Evolutionary conservation across 2,329 filamentous ascomycete species (phyloP).

Genomic region (Clarireedia monteithiana): DNA sequence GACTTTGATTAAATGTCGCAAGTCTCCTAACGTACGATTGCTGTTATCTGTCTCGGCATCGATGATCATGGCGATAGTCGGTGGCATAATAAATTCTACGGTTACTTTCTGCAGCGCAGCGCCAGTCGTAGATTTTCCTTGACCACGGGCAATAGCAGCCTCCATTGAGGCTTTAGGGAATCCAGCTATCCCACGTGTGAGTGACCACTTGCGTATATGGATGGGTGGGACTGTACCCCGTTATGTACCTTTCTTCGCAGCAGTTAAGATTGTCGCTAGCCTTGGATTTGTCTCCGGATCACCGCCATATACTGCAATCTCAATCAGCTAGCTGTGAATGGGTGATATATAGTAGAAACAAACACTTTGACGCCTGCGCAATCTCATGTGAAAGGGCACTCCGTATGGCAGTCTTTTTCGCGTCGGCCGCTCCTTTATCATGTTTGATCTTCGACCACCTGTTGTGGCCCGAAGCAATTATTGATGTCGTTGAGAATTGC

Average conservation of each 20-base stretch:
- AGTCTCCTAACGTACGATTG: slow-evolving; percentile 61
- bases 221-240: slow-evolving; percentile 21
- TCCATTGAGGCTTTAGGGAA: slow-evolving; percentile 83
- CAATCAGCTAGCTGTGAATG: slow-evolving; percentile 10
- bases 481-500: slow-evolving; percentile 36
- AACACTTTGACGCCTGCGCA: slow-evolving; percentile 66
- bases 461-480: slow-evolving; percentile 63
- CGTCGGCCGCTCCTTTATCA: slow-evolving; percentile 83
- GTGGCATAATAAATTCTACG: slow-evolving; percentile 73
- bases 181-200: slow-evolving; percentile 42
- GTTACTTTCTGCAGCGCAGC: slow-evolving; percentile 67
- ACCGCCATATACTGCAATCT: slow-evolving; percentile 58
- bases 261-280: slow-evolving; percentile 62
- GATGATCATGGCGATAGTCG: slow-evolving; percentile 65
- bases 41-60: slow-evolving; percentile 83
- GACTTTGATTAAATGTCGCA: slow-evolving; percentile 65
- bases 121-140: slow-evolving; percentile 71
- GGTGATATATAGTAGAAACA: slow-evolving; percentile 20
- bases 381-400: slow-evolving; percentile 64
- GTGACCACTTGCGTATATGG: slow-evolving; percentile 9
- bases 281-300: slow-evolving; percentile 68
- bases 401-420: slow-evolving; percentile 66
- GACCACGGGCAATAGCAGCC: slow-evolving; percentile 76
- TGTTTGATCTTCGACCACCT: slow-evolving; percentile 96
- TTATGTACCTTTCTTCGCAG: slow-evolving; percentile 65